Evolutionary conservation across 140 eudicot genomes (phyloP).

Genomic region (Bidens hawaiensis): DNA sequence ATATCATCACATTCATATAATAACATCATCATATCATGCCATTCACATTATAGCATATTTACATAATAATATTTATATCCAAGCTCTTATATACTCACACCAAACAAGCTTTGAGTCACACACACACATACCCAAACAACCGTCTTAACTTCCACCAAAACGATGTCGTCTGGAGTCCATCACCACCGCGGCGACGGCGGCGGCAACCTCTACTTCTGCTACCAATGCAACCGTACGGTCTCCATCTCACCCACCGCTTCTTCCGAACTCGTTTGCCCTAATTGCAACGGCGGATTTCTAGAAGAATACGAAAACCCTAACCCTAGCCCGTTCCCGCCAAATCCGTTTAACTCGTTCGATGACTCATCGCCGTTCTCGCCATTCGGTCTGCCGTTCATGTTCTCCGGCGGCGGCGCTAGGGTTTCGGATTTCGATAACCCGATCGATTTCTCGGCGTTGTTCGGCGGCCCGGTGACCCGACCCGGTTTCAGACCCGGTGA

Average conservation of each 20-base stretch:
- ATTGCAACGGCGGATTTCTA: conserved; percentile 48
- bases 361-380: conserved; percentile 33
- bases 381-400: conserved; percentile 21
- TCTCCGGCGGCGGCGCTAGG: conserved; percentile 27
- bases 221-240: conserved; percentile 50
- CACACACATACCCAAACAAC: background rate
- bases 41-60: too few species aligned
- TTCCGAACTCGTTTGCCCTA: conserved; percentile 46
- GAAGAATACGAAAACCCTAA: conserved; percentile 50
- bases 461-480: too few species aligned
- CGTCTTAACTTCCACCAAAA: conserved; percentile 1
- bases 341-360: conserved; percentile 26
- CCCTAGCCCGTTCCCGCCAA: conserved; percentile 34
- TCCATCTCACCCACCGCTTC: conserved; percentile 20
- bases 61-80: too few species aligned
- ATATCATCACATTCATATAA: too few species aligned
- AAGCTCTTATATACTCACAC: background rate
- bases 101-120: background rate
- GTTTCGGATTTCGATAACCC: conserved; percentile 5
- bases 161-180: conserved; percentile 31
- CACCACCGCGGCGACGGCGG: conserved; percentile 17
- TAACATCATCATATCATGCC: too few species aligned
- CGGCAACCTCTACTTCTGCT: conserved; percentile 39
- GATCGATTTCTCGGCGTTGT: background rate
- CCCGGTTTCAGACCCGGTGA: too few species aligned